Conservation (phyloP, 2,329 filamentous ascomycete species). For the Intubia oerlemansii region DNA sequence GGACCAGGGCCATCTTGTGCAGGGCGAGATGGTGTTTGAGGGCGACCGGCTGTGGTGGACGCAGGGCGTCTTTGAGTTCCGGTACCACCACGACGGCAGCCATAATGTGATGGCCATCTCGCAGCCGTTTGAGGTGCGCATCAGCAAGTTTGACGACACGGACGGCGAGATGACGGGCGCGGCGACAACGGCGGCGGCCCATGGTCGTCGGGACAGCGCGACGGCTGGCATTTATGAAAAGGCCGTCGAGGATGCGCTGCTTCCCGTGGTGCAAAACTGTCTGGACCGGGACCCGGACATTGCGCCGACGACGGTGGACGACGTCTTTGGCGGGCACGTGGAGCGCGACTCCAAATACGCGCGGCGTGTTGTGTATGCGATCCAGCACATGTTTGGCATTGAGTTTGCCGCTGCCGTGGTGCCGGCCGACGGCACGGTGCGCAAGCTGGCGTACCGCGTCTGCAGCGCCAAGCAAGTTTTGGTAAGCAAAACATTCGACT, state of each 20-base stretch:
- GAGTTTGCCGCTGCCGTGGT: constrained; percentile 90
- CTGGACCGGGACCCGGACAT: constrained; percentile 83
- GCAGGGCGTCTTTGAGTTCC: constrained; percentile 86
- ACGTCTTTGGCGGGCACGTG: constrained; percentile 66
- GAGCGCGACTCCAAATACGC: constrained; percentile 80
- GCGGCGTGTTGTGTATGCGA: constrained; percentile 76
- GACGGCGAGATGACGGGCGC: constrained; percentile 27
- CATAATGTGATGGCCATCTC: constrained; percentile 92
- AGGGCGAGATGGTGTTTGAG: constrained; percentile 68
- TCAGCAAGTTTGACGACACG: constrained; percentile 59
- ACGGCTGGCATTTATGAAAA: constrained; percentile 37
- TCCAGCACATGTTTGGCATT: constrained; percentile 91
- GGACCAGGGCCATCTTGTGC: constrained; percentile 37
- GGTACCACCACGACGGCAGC: constrained; percentile 84
- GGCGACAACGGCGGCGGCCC: constrained; percentile 14
- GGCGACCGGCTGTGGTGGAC: constrained; percentile 97
- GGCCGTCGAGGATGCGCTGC: constrained; percentile 53
- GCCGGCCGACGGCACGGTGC: constrained; percentile 73
- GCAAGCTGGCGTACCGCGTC: constrained; percentile 81
- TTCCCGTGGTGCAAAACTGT: constrained; percentile 77
- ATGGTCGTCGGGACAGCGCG: constrained; percentile 1
- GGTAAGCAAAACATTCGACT: no score
- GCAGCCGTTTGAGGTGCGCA: constrained; percentile 75
- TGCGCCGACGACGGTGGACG: constrained; percentile 57
- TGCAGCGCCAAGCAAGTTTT: constrained; percentile 90